Evolutionary conservation across 1,284 basidiomycete species (phyloP), one percentile per base, ranked within the genome.

Genomic region (Ustilago tritici): DNA sequence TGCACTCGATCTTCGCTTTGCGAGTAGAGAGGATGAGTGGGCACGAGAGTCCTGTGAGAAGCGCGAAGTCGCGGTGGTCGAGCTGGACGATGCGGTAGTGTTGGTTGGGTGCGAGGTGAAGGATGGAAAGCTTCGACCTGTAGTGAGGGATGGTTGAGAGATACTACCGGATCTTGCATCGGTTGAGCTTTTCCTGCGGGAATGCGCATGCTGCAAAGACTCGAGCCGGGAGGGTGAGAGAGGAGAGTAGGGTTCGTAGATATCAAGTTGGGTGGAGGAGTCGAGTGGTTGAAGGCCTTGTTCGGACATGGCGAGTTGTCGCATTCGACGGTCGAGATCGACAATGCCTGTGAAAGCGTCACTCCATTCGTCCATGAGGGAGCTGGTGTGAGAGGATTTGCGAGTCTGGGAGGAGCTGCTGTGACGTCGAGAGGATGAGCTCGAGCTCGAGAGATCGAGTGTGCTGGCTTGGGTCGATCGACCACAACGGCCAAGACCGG

Each of bases 331-430:
- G 49, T 78, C 76, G 35, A 78, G 64, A 36, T 78, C 76, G 47
- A 78, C 76, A 28, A 78, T 61, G n/a, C 76, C 76, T 0, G 76
- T 78, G 61, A 78, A 78, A 1, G 71, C 72, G 32, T 69, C 69
- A 59, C 56, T 75, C 76, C 76, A 78, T 55, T 78, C 76, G 58
- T 78, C 76, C 57, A 78, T 49, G 19, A 65, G 61, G 14, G 68
- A 68, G 47, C 57, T 62, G 46, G 62, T 32, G 2, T 23, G 46
- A 15, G 68, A 64, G 7, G 59, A 38, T 23, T 65, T 69, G 52
- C 65, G 65, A 41, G 60, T 40, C 5, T 40, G 36, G 2, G 71
- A 65, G 12, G 71, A 69, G 54, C n/a, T 32, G 62, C 61, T 65
- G 8, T 54, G 65, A 14, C 61, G 52, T 34, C 71, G 61, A 11